Percentiles rank a stretch among this genome's conserved stretches.
phyloP scores from a whole-genome alignment of 2,329 filamentous ascomycete genomes.

The Neofusicoccum parvum region DNA sequence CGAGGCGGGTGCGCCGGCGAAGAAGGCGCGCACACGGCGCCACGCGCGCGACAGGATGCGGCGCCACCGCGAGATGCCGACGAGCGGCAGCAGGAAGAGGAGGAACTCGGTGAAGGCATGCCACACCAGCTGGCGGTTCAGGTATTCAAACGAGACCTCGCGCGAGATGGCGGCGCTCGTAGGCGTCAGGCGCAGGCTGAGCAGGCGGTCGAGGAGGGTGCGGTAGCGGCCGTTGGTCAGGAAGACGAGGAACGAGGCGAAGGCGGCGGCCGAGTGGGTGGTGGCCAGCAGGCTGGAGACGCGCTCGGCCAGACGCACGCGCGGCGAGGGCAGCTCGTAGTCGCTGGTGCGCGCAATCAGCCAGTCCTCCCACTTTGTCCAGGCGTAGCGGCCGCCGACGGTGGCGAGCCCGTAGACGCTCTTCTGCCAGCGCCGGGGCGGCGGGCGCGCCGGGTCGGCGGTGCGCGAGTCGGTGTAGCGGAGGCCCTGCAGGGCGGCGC shows the following conservation, averaged over 20 bases:
- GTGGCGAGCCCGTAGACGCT: constrained; percentile 80
- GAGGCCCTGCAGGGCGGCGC: constrained; percentile 87
- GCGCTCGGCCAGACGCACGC: constrained; percentile 60
- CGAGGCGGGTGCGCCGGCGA: constrained; percentile 49
- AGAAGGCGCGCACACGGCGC: constrained; percentile 73
- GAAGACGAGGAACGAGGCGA: constrained; percentile 86
- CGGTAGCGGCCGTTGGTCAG: constrained; percentile 88
- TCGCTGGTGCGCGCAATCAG: constrained; percentile 74
- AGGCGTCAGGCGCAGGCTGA: constrained; percentile 82
- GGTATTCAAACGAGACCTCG: constrained; percentile 95
- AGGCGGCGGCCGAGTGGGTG: constrained; percentile 77
- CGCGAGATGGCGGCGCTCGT: constrained; percentile 75
- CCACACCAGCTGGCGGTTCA: constrained; percentile 97
- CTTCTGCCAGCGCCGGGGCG: constrained; percentile 83
- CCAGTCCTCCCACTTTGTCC: constrained; percentile 91
- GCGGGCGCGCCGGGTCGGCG: constrained; percentile 51
- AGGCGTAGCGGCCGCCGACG: constrained; percentile 84
- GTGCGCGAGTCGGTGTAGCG: constrained; percentile 83
- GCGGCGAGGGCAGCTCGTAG: constrained; percentile 57
- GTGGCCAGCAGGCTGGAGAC: constrained; percentile 71
- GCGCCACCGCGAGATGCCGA: constrained; percentile 91
- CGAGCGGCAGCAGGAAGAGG: constrained; percentile 94
- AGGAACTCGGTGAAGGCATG: constrained; percentile 99
- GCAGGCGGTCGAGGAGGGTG: constrained; percentile 81
- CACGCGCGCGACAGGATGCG: constrained; percentile 86